Base-by-base conservation (phyloP, 2,329 filamentous ascomycete species). In the Neonectria ditissima region DNA sequence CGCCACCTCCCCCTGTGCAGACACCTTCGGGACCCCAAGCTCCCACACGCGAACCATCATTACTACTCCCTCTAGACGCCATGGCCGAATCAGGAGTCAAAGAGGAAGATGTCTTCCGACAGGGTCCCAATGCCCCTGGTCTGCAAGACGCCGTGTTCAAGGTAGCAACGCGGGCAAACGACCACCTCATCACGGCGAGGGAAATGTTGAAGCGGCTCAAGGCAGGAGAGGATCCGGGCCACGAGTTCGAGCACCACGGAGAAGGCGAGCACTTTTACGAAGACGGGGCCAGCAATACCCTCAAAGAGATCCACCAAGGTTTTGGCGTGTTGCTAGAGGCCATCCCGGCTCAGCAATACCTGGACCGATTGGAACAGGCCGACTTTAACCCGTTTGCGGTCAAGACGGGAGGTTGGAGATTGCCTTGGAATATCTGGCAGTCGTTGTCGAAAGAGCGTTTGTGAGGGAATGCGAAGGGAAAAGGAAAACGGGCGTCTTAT, bases 91-190 rank as follows among this genome's bases (percentile, higher is more conserved):
- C 87, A 5, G 90, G 90, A 1, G 86, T 98, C 1, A 89, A 89
- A 55, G 95, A 98, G 76, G 96, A 99, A 76, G 92, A 97, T 45
- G 91, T 99, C 0, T 92, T 97, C 63, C 87, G 95, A 9, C 85
- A 89, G 44, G 95, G 94, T 0, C 89, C 91, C 0, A 81, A 87
- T n/a, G 95, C 95, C 0, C 84, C 88, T 0, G 94, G 94, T 0
- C 83, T 98, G 18, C 89, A 92, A 65, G 95, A 99, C 78, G 95
- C 94, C 4, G 89, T 98, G 1, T 99, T 98, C 79, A 86, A 89
- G 4, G 93, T 99, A 14, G 96, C 96, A 0, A 99, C 96, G 0
- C 88, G 95, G 39, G 96, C 96, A 7, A 97, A 97, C 74, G 96
- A 99, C 76, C 96, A 99, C 79, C 83, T 99, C 34, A 97, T 97